phyloP scores from a whole-genome alignment of 495 filamentous ascomycete species.

The Pyrenopolyporus hunteri region DNA sequence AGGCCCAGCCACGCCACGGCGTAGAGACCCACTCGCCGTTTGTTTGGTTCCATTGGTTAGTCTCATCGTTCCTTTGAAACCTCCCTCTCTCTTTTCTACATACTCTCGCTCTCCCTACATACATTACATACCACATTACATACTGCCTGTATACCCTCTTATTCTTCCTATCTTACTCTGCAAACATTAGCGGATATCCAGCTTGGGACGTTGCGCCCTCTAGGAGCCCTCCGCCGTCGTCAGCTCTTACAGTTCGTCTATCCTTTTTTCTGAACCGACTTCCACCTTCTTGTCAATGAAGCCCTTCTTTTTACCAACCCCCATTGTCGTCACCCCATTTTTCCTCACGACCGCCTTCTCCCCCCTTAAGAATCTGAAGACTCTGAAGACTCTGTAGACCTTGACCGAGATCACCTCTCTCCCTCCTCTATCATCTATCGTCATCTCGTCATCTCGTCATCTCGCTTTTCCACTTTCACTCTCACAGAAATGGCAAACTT shows the following conservation, averaged over 20 bases:
- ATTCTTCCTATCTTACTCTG: not conserved
- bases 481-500: conserved; percentile 46
- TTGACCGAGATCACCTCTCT: conserved; percentile 33
- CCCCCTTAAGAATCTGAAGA: conserved; percentile 5
- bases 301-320: conserved; percentile 23
- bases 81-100: too few species aligned
- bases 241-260: conserved; percentile 50
- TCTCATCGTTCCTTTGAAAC: too few species aligned
- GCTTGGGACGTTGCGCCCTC: conserved; percentile 41
- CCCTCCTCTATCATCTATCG: conserved; percentile 37
- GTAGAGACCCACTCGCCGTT: too few species aligned
- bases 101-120: too few species aligned
- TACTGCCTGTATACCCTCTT: conserved; percentile 6
- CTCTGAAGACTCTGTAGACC: conserved; percentile 20
- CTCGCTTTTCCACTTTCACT: conserved; percentile 42
- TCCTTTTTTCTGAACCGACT: conserved; percentile 43
- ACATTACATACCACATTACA: too few species aligned
- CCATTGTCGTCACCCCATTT: conserved; percentile 31
- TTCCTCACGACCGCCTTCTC: conserved; percentile 37
- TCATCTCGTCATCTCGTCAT: conserved; percentile 31
- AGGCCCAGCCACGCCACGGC: too few species aligned
- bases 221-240: conserved; percentile 27
- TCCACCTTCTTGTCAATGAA: conserved; percentile 26
- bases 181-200: conserved; percentile 39
- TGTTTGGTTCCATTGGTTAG: too few species aligned